Evolutionary conservation across 768 basidiomycete genomes (phyloP).

Genomic region (Tricholoma furcatifolium): DNA sequence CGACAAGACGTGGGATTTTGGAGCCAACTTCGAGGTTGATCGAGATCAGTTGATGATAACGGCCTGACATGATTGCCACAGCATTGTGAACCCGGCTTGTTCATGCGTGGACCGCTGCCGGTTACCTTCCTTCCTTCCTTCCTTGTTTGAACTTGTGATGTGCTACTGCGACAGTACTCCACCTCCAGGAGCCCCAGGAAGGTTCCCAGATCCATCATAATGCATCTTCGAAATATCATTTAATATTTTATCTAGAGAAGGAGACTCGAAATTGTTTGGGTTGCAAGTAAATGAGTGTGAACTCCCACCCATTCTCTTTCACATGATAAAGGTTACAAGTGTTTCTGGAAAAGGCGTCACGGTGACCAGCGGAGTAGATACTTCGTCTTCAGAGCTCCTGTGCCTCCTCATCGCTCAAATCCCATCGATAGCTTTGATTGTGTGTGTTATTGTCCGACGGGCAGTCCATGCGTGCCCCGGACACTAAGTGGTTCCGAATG

Average conservation of each 20-base stretch:
- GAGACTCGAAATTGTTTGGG: constrained; percentile 5
- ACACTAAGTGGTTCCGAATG: constrained; percentile 63
- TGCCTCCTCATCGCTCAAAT: constrained; percentile 89
- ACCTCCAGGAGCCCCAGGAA: constrained; percentile 56
- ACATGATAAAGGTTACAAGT: constrained; percentile 96
- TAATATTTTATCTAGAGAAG: constrained; percentile 80
- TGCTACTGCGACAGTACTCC: too few relatives aligned
- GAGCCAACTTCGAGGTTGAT: too few relatives aligned
- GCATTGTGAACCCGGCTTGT: too few relatives aligned
- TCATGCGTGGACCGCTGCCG: too few relatives aligned
- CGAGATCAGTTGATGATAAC: too few relatives aligned
- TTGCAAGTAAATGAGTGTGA: constrained; percentile 35
- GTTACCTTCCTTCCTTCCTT: too few relatives aligned
- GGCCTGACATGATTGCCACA: too few relatives aligned
- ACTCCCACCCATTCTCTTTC: constrained; percentile 92
- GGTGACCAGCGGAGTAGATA: constrained; percentile 96
- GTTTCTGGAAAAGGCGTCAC: constrained; percentile 96
- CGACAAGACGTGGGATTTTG: too few relatives aligned
- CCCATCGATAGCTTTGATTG: constrained; percentile 95
- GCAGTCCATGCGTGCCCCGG: too few relatives aligned
- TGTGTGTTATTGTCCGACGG: too few relatives aligned
- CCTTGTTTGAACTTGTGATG: too few relatives aligned
- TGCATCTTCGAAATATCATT: constrained; percentile 87
- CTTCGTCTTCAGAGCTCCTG: constrained; percentile 91
- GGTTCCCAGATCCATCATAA: constrained; percentile 81